Conservation (phyloP, 2,329 filamentous ascomycete genomes). For the Alternaria incomplexa region DNA sequence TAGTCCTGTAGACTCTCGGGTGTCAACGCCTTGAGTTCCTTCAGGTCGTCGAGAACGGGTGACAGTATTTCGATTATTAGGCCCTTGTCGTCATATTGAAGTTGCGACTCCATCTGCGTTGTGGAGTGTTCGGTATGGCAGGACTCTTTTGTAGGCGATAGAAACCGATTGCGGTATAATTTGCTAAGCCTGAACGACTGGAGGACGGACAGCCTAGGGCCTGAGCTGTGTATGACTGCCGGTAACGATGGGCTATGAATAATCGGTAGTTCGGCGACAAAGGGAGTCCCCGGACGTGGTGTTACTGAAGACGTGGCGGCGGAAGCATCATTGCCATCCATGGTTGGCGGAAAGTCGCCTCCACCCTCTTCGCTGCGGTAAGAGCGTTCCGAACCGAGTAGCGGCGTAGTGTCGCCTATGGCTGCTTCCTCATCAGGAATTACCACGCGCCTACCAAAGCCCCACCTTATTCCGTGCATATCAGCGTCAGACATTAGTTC, state of each 20-base stretch:
- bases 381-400: not conserved
- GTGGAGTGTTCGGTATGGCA: not conserved
- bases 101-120: not conserved
- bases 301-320: not conserved
- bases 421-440: not conserved
- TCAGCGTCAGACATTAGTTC: constrained; percentile 3
- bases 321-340: not conserved
- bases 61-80: constrained; percentile 6
- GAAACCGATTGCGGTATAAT: not conserved
- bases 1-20: constrained; percentile 11
- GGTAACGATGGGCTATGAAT: constrained; percentile 2
- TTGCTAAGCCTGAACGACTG: not conserved
- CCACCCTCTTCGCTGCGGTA: not conserved
- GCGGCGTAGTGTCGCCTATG: not conserved
- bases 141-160: not conserved
- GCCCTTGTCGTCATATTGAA: not conserved
- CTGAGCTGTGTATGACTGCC: not conserved
- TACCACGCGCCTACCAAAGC: not conserved
- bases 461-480: not conserved
- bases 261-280: not conserved
- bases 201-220: not conserved
- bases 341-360: not conserved
- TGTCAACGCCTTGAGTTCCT: constrained; percentile 14
- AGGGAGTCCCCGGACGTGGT: not conserved
- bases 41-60: constrained; percentile 10